These are phyloP conservation scores for Saccharomycopsis schoenii DNA, from an alignment of 805 yeast genomes.

Conservation along the genomic window DNA sequence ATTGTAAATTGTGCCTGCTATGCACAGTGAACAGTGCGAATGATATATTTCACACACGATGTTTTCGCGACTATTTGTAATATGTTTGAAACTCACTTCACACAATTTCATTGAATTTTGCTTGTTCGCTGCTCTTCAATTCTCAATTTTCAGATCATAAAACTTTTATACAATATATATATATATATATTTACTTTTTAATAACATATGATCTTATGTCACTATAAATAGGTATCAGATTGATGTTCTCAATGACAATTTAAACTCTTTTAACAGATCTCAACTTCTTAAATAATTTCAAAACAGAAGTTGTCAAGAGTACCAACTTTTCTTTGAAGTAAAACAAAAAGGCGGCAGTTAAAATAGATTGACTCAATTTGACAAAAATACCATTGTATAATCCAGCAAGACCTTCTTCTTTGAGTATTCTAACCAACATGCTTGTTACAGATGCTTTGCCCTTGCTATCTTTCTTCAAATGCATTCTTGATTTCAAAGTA, in stretches of 20 bases:
- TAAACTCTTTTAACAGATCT: not conserved
- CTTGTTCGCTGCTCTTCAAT: no score
- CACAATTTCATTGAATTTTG: no score
- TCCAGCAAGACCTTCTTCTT: slow-evolving; percentile 63
- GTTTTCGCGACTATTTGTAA: no score
- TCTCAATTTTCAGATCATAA: no score
- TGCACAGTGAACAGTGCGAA: no score
- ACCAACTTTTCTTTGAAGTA: slow-evolving; percentile 84
- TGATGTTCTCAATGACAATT: not conserved
- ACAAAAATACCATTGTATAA: slow-evolving; percentile 75
- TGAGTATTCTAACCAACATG: slow-evolving; percentile 48
- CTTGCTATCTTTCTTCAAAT: slow-evolving; percentile 34
- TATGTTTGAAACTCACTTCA: no score
- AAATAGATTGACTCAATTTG: slow-evolving; percentile 72
- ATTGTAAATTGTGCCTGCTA: no score
- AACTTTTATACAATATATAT: no score
- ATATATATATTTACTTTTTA: no score
- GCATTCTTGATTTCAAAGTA: slow-evolving; percentile 84
- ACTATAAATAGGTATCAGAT: no score
- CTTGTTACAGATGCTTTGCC: slow-evolving; percentile 28
- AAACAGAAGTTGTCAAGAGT: slow-evolving; percentile 42
- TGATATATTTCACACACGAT: no score
- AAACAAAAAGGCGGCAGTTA: slow-evolving; percentile 84
- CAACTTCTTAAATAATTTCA: slow-evolving; percentile 31
- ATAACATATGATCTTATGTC: no score